These are phyloP conservation scores for Patellaria atrata DNA, from an alignment of 495 filamentous ascomycete species.

Conservation along the genomic window DNA sequence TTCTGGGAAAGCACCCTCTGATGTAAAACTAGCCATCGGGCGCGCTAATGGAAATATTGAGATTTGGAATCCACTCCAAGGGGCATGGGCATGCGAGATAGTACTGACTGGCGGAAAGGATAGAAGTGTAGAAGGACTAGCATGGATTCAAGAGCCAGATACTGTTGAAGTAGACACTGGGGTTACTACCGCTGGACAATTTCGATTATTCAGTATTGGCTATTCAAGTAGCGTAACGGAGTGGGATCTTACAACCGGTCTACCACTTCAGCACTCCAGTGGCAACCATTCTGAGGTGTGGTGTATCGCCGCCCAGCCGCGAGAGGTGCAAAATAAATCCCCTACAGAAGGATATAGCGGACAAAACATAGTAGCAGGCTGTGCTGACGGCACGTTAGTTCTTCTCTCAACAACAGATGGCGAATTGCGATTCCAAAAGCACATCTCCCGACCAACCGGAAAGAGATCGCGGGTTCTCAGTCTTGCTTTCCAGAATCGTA, in stretches of 20 bases:
- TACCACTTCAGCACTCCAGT: conserved; percentile 63
- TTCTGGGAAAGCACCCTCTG: conserved; percentile 34
- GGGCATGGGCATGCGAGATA: conserved; percentile 80
- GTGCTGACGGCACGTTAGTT: conserved; percentile 79
- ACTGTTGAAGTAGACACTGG: conserved; percentile 48
- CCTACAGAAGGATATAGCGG: conserved; percentile 27
- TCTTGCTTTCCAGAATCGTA: conserved; percentile 70
- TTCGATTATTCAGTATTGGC: conserved; percentile 91
- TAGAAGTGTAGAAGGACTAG: conserved; percentile 74
- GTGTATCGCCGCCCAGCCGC: conserved; percentile 88
- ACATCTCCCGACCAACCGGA: conserved; percentile 54
- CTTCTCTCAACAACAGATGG: conserved; percentile 71
- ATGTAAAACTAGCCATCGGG: conserved; percentile 70
- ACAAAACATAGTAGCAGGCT: conserved; percentile 76
- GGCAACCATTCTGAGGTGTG: conserved; percentile 94
- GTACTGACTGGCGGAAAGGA: conserved; percentile 73
- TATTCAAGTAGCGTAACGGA: conserved; percentile 86
- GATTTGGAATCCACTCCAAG: conserved; percentile 87
- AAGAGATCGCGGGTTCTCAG: conserved; percentile 80
- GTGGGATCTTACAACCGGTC: conserved; percentile 73
- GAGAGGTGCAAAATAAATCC: conserved; percentile 32
- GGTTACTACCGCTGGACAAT: conserved; percentile 48
- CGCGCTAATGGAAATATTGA: conserved; percentile 93
- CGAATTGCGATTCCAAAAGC: conserved; percentile 55
- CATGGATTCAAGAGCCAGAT: conserved; percentile 80